These are phyloP conservation scores for Mitragyna speciosa DNA, from an alignment of 257 asterid species.

Conservation along the genomic window DNA sequence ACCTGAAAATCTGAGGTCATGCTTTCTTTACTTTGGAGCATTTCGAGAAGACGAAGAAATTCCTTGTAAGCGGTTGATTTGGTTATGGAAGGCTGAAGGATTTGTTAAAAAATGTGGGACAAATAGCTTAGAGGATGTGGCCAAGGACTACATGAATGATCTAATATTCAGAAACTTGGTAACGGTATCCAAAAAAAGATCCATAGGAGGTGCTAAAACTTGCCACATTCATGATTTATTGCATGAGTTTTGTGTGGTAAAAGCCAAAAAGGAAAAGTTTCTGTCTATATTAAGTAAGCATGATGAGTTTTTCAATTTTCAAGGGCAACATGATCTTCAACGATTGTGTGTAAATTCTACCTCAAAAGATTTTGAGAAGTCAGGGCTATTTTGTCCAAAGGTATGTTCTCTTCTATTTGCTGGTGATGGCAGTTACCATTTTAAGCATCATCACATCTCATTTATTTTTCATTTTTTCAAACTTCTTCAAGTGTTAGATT, in stretches of 20 bases:
- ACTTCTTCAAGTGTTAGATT: constrained; percentile 1
- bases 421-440: too few relatives aligned
- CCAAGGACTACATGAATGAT: neutral
- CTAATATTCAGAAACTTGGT: constrained; percentile 4
- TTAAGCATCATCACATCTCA: neutral
- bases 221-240: constrained; percentile 6
- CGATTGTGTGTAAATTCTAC: neutral
- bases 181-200: neutral
- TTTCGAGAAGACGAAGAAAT: neutral
- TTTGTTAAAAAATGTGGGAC: neutral
- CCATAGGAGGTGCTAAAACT: neutral
- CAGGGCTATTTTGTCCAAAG: neutral
- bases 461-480: neutral
- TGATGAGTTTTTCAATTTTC: neutral
- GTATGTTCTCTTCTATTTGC: neutral
- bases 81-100: constrained; percentile 14
- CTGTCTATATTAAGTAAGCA: neutral
- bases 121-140: neutral
- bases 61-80: neutral
- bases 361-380: neutral
- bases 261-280: neutral
- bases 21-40: constrained; percentile 15
- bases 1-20: neutral
- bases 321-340: neutral
- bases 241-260: neutral